A percentile compares a stretch with the other conserved stretches of the same genome.
phyloP scores from a whole-genome alignment of 768 basidiomycete genomes.

The Amanita exitialis region DNA sequence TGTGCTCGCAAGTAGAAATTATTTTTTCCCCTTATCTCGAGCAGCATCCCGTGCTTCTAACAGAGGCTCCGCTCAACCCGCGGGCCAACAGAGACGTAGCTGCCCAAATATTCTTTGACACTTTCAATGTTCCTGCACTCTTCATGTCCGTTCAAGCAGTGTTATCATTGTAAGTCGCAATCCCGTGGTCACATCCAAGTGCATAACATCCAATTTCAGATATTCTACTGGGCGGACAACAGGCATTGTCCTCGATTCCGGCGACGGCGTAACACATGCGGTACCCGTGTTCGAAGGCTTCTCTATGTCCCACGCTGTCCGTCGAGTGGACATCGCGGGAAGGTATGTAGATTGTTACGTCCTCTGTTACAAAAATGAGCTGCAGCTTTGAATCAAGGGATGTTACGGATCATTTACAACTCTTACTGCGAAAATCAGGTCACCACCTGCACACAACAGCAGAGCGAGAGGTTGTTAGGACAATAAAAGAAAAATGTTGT shows the following conservation, averaged over 20 bases:
- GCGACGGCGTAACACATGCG: conserved; percentile 97
- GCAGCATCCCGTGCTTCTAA: conserved; percentile 94
- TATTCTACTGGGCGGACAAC: conserved; percentile 98
- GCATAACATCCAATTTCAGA: conserved; percentile 27
- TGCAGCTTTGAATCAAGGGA: conserved; percentile 44
- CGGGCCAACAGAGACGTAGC: conserved; percentile 93
- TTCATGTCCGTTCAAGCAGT: conserved; percentile 98
- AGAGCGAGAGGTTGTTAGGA: conserved; percentile 92
- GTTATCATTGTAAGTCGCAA: conserved; percentile 68
- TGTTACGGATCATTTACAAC: conserved; percentile 92
- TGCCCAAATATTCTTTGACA: conserved; percentile 99
- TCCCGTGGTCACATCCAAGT: not conserved
- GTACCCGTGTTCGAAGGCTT: conserved; percentile 99
- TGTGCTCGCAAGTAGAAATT: conserved; percentile 9
- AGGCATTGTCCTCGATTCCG: conserved; percentile 98
- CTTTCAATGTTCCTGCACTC: conserved; percentile 97
- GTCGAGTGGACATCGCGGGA: conserved; percentile 93
- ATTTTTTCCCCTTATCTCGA: conserved; percentile 11
- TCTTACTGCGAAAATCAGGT: conserved; percentile 88
- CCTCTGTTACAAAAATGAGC: conserved; percentile 5
- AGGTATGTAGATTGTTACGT: conserved; percentile 37
- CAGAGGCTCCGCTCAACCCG: conserved; percentile 96
- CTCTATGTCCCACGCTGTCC: conserved; percentile 97
- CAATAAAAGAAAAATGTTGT: conserved; percentile 97
- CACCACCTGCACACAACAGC: conserved; percentile 95